Conservation (phyloP, 2,329 filamentous ascomycete genomes). For the Xylariaceae sp. region DNA sequence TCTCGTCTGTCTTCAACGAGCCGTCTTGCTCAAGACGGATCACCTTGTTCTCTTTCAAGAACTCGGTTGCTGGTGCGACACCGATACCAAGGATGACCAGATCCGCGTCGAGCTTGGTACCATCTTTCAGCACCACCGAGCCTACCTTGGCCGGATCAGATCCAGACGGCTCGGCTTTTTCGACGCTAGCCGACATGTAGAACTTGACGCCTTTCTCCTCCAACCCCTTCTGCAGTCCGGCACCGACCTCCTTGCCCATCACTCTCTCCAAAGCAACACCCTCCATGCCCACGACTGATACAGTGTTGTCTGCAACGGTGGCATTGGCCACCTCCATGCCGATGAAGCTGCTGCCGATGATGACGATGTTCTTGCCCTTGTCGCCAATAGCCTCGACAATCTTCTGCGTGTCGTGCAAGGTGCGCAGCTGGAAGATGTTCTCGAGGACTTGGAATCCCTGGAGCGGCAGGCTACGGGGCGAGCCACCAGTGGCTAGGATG, state of each 20-base stretch:
- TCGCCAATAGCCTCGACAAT: slow-evolving; percentile 79
- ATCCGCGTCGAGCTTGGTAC: slow-evolving; percentile 78
- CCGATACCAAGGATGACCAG: slow-evolving; percentile 89
- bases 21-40: slow-evolving; percentile 76
- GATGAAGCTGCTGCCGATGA: slow-evolving; percentile 93
- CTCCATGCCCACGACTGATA: slow-evolving; percentile 88
- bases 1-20: slow-evolving; percentile 76
- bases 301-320: slow-evolving; percentile 71
- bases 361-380: slow-evolving; percentile 84
- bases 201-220: slow-evolving; percentile 90
- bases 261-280: slow-evolving; percentile 78
- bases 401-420: slow-evolving; percentile 68
- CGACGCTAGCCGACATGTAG: slow-evolving; percentile 73
- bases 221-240: slow-evolving; percentile 71
- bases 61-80: slow-evolving; percentile 80
- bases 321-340: slow-evolving; percentile 96
- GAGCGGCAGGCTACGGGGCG: slow-evolving; percentile 69
- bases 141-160: slow-evolving; percentile 71
- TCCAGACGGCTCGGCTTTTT: slow-evolving; percentile 71
- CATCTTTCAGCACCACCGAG: slow-evolving; percentile 77
- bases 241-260: slow-evolving; percentile 76
- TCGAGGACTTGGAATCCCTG: slow-evolving; percentile 79
- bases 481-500: slow-evolving; percentile 83
- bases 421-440: slow-evolving; percentile 84
- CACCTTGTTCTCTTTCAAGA: slow-evolving; percentile 66